Evolutionary conservation across 306 rosid genomes (phyloP), one percentile per base, ranked within the genome.

Genomic region (Dalbergia oliveri): DNA sequence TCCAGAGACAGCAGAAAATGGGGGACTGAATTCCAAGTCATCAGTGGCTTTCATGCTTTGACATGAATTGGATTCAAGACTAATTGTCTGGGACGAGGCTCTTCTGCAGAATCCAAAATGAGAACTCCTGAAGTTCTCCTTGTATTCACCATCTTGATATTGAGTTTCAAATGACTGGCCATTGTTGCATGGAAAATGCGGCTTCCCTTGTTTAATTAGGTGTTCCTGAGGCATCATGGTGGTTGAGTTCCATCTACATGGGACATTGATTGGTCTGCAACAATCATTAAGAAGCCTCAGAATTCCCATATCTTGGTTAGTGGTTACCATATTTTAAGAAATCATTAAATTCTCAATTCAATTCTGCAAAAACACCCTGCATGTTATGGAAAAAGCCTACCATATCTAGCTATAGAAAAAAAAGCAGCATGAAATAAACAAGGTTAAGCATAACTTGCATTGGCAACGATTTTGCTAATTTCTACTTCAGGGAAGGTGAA

Each of bases 201-300:
- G 54, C 49, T 67, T 78, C 69, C 63, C 92, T 86, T 85, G 95
- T 75, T 86, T 85, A 75, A 51, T 80, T 44, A 81, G 73, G 19
- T 81, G 69, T 75, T 88, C 89, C 78, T 84, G 84, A 8, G 87
- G 89, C 90, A 84, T 77, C 87, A 80, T 66, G 12, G 83, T 82
- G 57, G 79, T 70, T 56, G 97, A 86, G 84, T 87, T 90, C 97
- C 97, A 89, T 84, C 91, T 88, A 72, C 84, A 82, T 79, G 95
- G 93, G 66, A 90, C 89, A 79, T 87, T 91, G 76, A 89, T 89
- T 66, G 95, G 97, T 89, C 97, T 92, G 93, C 41, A 67, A 75
- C 66, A 83, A 84, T 75, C 77, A 85, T 77, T 15, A 62, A 72
- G 33, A 82, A 69, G 16, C 64, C 77, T 84, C 77, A 74, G 69